Percentiles rank a stretch among this genome's conserved stretches.
Evolutionary conservation across 306 rosid genomes (phyloP).

Genomic region (Cicer judaicum): DNA sequence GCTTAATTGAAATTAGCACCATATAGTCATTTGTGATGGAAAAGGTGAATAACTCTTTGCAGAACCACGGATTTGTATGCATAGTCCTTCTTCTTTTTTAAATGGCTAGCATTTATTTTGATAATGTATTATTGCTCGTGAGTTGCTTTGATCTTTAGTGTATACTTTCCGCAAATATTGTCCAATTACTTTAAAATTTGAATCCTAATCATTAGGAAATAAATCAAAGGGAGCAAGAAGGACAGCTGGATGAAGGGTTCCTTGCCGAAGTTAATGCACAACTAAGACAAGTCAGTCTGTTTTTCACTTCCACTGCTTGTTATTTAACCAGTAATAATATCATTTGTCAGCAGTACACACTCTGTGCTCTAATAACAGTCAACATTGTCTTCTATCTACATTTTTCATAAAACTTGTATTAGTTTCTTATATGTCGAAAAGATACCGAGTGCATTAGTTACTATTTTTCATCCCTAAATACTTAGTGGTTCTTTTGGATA

Average conservation of each 20-base stretch:
- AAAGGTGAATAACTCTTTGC: constrained; percentile 32
- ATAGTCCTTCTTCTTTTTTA: constrained; percentile 36
- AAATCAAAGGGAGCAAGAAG: constrained; percentile 76
- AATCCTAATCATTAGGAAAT: constrained; percentile 64
- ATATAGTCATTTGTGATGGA: constrained; percentile 20
- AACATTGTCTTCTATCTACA: background rate
- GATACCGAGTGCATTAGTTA: background rate
- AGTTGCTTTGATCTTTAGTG: constrained; percentile 21
- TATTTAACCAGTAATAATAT: constrained; percentile 21
- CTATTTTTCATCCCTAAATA: constrained; percentile 13
- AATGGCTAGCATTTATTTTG: constrained; percentile 29
- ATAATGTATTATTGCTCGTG: constrained; percentile 18
- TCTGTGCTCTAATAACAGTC: constrained; percentile 2
- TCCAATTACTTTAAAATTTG: constrained; percentile 33
- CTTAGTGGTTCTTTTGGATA: constrained; percentile 19
- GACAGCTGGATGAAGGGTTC: constrained; percentile 89
- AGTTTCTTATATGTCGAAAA: constrained; percentile 11
- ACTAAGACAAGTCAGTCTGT: constrained; percentile 77
- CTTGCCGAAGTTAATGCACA: constrained; percentile 95
- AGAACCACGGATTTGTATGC: background rate
- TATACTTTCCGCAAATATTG: constrained; percentile 8
- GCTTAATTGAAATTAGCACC: constrained; percentile 23
- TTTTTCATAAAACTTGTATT: background rate
- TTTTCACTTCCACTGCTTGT: constrained; percentile 25
- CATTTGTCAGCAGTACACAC: constrained; percentile 34